A percentile compares a stretch with the other conserved stretches of the same genome.
Evolutionary conservation across 768 basidiomycete species (phyloP).

Genomic region (Mycena galericulata): DNA sequence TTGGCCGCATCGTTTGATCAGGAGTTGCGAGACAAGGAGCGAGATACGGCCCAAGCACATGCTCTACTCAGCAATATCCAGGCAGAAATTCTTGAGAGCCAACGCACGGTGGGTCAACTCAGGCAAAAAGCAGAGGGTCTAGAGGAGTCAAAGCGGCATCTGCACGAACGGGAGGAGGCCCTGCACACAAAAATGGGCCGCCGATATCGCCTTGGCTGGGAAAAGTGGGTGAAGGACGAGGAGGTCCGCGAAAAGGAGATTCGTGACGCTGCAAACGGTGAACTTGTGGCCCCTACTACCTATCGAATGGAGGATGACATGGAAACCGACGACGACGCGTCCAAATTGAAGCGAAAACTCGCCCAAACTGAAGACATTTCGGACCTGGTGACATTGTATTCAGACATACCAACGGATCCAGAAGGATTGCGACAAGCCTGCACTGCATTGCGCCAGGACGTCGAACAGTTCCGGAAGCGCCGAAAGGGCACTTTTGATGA

Average conservation of each 20-base stretch:
- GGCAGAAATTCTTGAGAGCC: slow-evolving; percentile 89
- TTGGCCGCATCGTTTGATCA: slow-evolving; percentile 92
- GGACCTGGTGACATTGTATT: slow-evolving; percentile 71
- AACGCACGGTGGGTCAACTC: slow-evolving; percentile 78
- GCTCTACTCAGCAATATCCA: slow-evolving; percentile 89
- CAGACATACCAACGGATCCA: slow-evolving; percentile 67
- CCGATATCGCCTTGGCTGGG: slow-evolving; percentile 89
- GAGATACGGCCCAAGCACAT: slow-evolving; percentile 91
- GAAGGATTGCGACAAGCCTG: slow-evolving; percentile 67
- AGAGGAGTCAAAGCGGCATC: slow-evolving; percentile 64
- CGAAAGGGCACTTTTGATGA: slow-evolving; percentile 81
- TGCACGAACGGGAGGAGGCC: slow-evolving; percentile 74
- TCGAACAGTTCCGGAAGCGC: slow-evolving; percentile 73
- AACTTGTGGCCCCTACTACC: slow-evolving; percentile 59
- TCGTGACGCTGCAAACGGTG: slow-evolving; percentile 71
- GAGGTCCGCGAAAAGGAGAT: slow-evolving; percentile 79
- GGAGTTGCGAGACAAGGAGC: slow-evolving; percentile 91
- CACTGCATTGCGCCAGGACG: slow-evolving; percentile 71
- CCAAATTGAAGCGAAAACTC: slow-evolving; percentile 67
- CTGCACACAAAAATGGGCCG: slow-evolving; percentile 82
- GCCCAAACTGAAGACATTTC: slow-evolving; percentile 67
- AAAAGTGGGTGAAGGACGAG: slow-evolving; percentile 92
- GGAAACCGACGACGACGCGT: slow-evolving; percentile 59
- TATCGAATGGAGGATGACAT: slow-evolving; percentile 61
- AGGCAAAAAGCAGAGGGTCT: slow-evolving; percentile 77